Percentiles rank a stretch among this genome's conserved stretches.
Conservation (phyloP, 345 rosid genomes). For the Linum tenue region DNA sequence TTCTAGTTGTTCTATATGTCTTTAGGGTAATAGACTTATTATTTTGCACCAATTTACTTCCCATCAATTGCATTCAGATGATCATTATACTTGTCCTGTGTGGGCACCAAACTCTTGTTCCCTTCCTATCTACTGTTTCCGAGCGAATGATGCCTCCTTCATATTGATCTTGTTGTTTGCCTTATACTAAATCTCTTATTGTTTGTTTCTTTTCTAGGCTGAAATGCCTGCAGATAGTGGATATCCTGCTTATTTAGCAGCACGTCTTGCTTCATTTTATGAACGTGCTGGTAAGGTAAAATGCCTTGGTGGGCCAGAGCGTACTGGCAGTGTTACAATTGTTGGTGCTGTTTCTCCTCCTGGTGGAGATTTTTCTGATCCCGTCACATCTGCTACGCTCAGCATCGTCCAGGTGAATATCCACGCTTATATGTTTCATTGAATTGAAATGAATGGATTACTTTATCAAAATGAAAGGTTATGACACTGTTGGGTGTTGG, state of each 20-base stretch:
- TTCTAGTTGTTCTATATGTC: too few species aligned
- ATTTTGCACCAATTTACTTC: too few species aligned
- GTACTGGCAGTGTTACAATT: constrained; percentile 97
- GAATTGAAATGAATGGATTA: too few species aligned
- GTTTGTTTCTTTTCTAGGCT: constrained; percentile 50
- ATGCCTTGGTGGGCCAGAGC: constrained; percentile 97
- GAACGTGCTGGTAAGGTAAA: constrained; percentile 99
- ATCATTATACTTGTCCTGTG: background rate
- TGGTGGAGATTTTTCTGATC: constrained; percentile 99
- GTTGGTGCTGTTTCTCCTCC: constrained; percentile 99
- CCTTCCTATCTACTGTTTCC: background rate
- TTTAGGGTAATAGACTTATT: too few species aligned
- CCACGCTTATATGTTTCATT: background rate
- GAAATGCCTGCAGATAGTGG: constrained; percentile 99
- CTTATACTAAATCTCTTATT: background rate
- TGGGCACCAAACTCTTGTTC: background rate
- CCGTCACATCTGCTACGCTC: constrained; percentile 98
- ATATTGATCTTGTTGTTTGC: background rate
- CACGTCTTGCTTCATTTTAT: constrained; percentile 95
- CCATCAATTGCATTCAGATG: too few species aligned
- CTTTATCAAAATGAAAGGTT: background rate
- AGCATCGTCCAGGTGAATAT: constrained; percentile 90
- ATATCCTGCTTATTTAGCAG: constrained; percentile 98
- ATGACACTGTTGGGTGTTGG: background rate
- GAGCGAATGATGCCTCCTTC: background rate